phyloP scores from a whole-genome alignment of 495 filamentous ascomycete genomes.

The Penicillium subrubescens region DNA sequence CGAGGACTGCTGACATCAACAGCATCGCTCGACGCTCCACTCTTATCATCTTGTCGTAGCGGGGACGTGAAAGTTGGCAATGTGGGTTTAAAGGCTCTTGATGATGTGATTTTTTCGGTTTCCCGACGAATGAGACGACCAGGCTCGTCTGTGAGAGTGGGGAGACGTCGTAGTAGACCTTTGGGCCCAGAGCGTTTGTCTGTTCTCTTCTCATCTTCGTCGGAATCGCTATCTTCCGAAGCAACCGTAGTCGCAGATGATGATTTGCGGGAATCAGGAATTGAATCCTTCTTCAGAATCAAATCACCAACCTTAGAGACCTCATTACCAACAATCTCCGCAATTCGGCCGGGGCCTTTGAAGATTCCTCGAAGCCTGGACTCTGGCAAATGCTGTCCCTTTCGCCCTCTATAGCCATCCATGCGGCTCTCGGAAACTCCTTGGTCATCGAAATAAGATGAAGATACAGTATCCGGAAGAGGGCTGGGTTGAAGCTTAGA shows the following conservation, averaged over 20 bases:
- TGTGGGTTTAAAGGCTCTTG: constrained; percentile 38
- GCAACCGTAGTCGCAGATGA: constrained; percentile 42
- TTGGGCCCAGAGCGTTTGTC: constrained; percentile 35
- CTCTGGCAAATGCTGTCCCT: constrained; percentile 32
- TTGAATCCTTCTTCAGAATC: constrained; percentile 52
- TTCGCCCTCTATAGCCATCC: constrained; percentile 30
- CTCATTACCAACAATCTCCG: constrained; percentile 56
- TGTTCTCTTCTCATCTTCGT: constrained; percentile 39
- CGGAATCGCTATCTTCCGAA: constrained; percentile 49
- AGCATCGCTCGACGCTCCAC: constrained; percentile 16
- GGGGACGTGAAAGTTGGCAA: constrained; percentile 56
- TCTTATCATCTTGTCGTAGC: constrained; percentile 40
- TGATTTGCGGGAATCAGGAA: constrained; percentile 36
- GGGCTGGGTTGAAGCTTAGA: constrained; percentile 35
- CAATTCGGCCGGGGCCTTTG: constrained; percentile 55
- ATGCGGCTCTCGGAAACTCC: constrained; percentile 11
- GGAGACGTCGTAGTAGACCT: constrained; percentile 35
- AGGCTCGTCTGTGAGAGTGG: constrained; percentile 39
- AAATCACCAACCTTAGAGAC: constrained; percentile 60
- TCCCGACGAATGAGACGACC: constrained; percentile 34
- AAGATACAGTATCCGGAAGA: constrained; percentile 33
- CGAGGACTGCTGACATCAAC: constrained; percentile 20
- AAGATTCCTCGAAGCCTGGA: constrained; percentile 54
- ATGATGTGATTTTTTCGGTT: constrained; percentile 31
- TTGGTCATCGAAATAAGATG: constrained; percentile 33